phyloP scores from a whole-genome alignment of 2,329 filamentous ascomycete genomes.

The Penicillium concentricum region DNA sequence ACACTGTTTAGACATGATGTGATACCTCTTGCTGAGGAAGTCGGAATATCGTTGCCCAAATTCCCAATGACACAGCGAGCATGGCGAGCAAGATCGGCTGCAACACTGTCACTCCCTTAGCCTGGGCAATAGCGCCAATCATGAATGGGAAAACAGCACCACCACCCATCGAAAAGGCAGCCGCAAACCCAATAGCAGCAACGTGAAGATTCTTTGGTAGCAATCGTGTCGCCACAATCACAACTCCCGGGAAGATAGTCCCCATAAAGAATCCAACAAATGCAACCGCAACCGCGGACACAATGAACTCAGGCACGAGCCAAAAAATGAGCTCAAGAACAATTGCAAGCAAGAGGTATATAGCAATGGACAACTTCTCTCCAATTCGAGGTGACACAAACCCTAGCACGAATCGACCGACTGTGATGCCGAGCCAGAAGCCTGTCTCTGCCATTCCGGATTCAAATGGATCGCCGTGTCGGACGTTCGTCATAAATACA shows the following conservation, averaged over 20 bases:
- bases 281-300: conserved; percentile 68
- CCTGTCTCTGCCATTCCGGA: conserved; percentile 69
- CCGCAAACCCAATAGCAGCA: conserved; percentile 71
- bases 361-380: conserved; percentile 59
- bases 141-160: conserved; percentile 48
- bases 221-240: conserved; percentile 69
- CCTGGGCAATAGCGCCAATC: conserved; percentile 46
- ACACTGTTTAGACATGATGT: conserved; percentile 4
- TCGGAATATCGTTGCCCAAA: conserved; percentile 13
- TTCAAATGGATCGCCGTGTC: conserved; percentile 62
- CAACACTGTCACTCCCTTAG: conserved; percentile 55
- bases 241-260: conserved; percentile 70
- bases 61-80: conserved; percentile 28
- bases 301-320: conserved; percentile 71
- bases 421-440: conserved; percentile 77
- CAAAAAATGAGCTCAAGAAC: conserved; percentile 71
- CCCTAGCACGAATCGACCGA: conserved; percentile 65
- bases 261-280: conserved; percentile 75
- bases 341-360: conserved; percentile 63
- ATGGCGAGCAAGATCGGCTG: conserved; percentile 58
- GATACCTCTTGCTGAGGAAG: conserved; percentile 6
- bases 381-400: conserved; percentile 19
- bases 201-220: conserved; percentile 71
- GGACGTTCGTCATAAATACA: conserved; percentile 71
- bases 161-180: conserved; percentile 70